Evolutionary conservation across 192 early-diverging fungal species (phyloP), one percentile per base, ranked within the genome.

Genomic region (Funneliformis geosporum): DNA sequence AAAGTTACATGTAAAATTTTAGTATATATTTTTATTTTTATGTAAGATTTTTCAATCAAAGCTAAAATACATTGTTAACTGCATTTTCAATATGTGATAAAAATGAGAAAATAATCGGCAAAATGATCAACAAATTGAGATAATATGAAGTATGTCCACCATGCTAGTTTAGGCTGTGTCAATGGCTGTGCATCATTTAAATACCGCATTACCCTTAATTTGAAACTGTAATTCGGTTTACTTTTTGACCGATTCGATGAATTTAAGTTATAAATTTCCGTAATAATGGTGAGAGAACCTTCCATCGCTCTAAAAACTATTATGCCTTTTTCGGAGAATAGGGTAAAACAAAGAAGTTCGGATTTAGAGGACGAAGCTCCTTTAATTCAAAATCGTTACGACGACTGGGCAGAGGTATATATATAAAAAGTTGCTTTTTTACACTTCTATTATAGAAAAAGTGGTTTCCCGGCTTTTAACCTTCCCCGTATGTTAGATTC

Each of bases 231-330:
- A 18, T 21, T 55, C 50, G 50, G 16, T 55, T 55, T 55, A 55
- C 21, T 18, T 55, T 55, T 55, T 55, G 50, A 55, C 50, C 21
- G 50, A 0, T 55, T 55, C 14, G 21, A 55, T 55, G 50, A 55
- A 55, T 21, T 21, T 55, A 55, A 55, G 7, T 55, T 55, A 21
- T 55, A 55, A 55, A 55, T 7, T 18, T 55, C 50, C 50, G 25
- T 72, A 44, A 72, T 39, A 64, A 76, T 76, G 75, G 75, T 38
- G 38, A 76, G 60, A 60, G 75, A 76, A 16, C 60, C 75, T 76
- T 76, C 75, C 23, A 76, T 76, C 18, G 50, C 75, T 40, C 62
- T 76, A 64, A 76, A 78, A 66, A 68, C 62, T 50, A 78, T 78
- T 60, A 67, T 78, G 21, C 76, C 76, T n/a, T 78, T 78, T 78